Base-by-base conservation (phyloP, 2,329 filamentous ascomycete species). In the Cryphonectria nitschkei region DNA sequence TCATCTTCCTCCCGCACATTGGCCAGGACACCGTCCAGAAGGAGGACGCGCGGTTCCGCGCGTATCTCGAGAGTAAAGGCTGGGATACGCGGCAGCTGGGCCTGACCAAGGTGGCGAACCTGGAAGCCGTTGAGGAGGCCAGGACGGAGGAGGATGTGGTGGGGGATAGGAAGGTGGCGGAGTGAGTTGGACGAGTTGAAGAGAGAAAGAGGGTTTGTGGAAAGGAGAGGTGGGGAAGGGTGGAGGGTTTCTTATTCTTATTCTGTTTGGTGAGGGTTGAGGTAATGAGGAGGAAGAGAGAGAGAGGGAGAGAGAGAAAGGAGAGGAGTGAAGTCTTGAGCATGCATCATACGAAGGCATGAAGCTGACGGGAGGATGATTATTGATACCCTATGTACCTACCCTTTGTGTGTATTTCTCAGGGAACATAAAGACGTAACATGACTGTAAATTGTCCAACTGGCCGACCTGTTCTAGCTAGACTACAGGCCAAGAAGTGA, bases 11-110 rank as follows among this genome's bases (percentile, higher is more conserved):
- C 65, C 95, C 95, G 0, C 82, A 93, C 64, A 92, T 98, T 72
- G 90, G 90, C n/a, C 87, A 97, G 81, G 92, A 97, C 76, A 97
- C 93, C 0, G 97, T 98, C 73, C 88, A 90, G 0, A 77, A 86
- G 22, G 95, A 98, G 80, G 94, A 98, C 76, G 77, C 84, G 11
- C 86, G 87, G 60, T 98, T 97, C 83, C 87, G 93, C 46, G 87
- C 82, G 26, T 97, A 92, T 78, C 83, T 98, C 16, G 85, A 90
- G 76, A 82, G 82, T 37, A 85, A 95, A 71, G 94, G 94, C 3
- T 97, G 92, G 82, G 94, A 97, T 78, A 91, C 89, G 0, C 74
- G 81, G 3, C 84, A 87, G 77, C 79, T 89, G 19, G 87, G 87
- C 0, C 74, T 85, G 1, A 81, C 77, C 73, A 80, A 77, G 69